Evolutionary conservation across 73 alveolate species (phyloP), one percentile per base, ranked within the genome.

Genomic region (Tetrahymena elliotti): DNA sequence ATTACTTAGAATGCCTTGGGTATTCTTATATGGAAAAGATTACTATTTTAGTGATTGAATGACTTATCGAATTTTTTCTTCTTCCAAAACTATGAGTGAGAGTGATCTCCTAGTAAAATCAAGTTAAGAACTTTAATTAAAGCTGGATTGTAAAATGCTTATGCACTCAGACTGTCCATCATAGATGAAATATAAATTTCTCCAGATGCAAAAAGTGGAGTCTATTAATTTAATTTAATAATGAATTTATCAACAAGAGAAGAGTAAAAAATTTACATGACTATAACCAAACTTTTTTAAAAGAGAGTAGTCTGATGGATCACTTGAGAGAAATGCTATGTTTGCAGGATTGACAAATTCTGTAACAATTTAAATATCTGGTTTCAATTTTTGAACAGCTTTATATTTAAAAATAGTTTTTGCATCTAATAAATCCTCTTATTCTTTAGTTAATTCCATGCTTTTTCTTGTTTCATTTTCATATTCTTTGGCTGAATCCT

Each of bases 141-240:
- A 27, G 99, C 99, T 33, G 99, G 99, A 94, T 98, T 98, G 94
- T 98, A 98, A 95, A 96, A 98, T 16, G 99, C 98, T 94, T 98
- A 97, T 54, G 99, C 98, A 38, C 98, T 97, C 22, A 98, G 97
- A 38, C 98, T 96, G 94, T 98, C 99, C 99, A 98, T 98, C 52
- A 98, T 94, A 88, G 98, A 97, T 8, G 99, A 97, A 37, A 98
- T 96, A 95, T 98, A 98, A 13, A 98, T 99, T 93, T 98, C 99
- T n/a, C 99, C 99, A 20, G 99, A 95, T 0, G 99, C 99, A 93
- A 98, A 98, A 10, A 98, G 97, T n/a, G 99, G 99, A 0, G 99
- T 98, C 88, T 68, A 27, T 68, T 1, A 24, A 68, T 10, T 40
- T 40, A 4, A 68, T 22, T 16, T 22, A 68, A 68, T 27, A 53